phyloP scores from a whole-genome alignment of 495 filamentous ascomycete genomes.

The Talaromyces ruber region DNA sequence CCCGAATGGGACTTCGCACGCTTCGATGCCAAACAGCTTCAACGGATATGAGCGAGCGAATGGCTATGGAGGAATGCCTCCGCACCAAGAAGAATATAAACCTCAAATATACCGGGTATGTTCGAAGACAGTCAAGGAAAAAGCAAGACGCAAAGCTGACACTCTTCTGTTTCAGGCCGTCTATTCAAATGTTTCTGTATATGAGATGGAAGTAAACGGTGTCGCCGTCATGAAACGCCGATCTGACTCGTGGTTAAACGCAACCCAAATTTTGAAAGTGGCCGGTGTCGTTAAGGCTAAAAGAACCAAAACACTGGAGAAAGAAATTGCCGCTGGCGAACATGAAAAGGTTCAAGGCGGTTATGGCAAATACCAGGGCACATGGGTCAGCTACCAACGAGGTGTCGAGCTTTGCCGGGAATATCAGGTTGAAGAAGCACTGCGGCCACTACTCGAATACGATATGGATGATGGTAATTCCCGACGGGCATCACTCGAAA shows the following conservation, averaged over 20 bases:
- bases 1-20: slow-evolving; percentile 23
- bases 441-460: slow-evolving; percentile 79
- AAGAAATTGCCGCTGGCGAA: slow-evolving; percentile 89
- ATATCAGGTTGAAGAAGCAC: slow-evolving; percentile 84
- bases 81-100: slow-evolving; percentile 45
- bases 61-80: slow-evolving; percentile 37
- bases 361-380: slow-evolving; percentile 98
- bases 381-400: slow-evolving; percentile 89
- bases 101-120: slow-evolving; percentile 73
- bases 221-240: slow-evolving; percentile 92
- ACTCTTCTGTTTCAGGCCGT: slow-evolving; percentile 54
- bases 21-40: slow-evolving; percentile 23
- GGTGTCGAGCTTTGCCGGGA: slow-evolving; percentile 88
- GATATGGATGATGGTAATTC: slow-evolving; percentile 72
- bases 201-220: slow-evolving; percentile 93
- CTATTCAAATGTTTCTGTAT: slow-evolving; percentile 90
- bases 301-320: slow-evolving; percentile 93
- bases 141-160: neutral
- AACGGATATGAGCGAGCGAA: slow-evolving; percentile 40
- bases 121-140: neutral
- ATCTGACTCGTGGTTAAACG: slow-evolving; percentile 86
- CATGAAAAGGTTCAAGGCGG: slow-evolving; percentile 98
- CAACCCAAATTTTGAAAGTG: slow-evolving; percentile 92
- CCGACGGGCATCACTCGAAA: slow-evolving; percentile 60
- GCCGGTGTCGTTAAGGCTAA: slow-evolving; percentile 95